Evolutionary conservation across 768 basidiomycete genomes (phyloP).

Genomic region (Auricularia cornea): DNA sequence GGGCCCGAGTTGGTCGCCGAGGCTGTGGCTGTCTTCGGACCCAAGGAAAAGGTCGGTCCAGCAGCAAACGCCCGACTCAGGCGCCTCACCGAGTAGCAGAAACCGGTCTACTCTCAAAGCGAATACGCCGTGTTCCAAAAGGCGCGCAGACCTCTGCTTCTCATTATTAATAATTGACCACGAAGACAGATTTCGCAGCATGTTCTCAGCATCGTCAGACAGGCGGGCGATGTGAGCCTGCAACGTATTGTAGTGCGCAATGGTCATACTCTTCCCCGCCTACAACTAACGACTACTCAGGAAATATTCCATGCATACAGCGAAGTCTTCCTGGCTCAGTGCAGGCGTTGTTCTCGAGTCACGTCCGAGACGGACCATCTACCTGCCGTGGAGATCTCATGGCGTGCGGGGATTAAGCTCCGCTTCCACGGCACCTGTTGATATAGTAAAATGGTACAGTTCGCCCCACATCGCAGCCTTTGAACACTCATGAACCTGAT

Average conservation of each 20-base stretch:
- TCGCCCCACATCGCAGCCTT: too few species aligned
- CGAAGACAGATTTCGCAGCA: conserved; percentile 45
- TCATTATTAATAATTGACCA: background rate
- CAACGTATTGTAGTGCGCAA: conserved; percentile 42
- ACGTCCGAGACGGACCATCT: conserved; percentile 62
- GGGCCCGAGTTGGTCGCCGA: conserved; percentile 38
- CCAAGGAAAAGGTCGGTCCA: conserved; percentile 54
- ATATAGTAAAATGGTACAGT: too few species aligned
- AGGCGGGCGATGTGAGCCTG: conserved; percentile 43
- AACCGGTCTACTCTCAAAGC: conserved; percentile 60
- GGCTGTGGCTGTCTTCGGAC: conserved; percentile 61
- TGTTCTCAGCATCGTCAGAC: conserved; percentile 49
- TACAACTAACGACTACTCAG: conserved; percentile 22
- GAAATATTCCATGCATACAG: conserved; percentile 47
- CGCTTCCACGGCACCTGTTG: background rate
- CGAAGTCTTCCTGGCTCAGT: conserved; percentile 53
- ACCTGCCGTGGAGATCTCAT: conserved; percentile 44
- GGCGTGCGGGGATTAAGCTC: background rate
- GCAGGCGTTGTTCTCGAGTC: conserved; percentile 53
- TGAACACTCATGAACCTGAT: too few species aligned
- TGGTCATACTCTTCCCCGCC: conserved; percentile 5
- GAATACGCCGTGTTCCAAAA: conserved; percentile 55
- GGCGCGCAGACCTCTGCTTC: background rate
- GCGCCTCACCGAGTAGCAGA: conserved; percentile 31
- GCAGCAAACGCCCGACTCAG: background rate